Evolutionary conservation across 2,329 filamentous ascomycete species (phyloP).

Genomic region (Neofusicoccum ribis): DNA sequence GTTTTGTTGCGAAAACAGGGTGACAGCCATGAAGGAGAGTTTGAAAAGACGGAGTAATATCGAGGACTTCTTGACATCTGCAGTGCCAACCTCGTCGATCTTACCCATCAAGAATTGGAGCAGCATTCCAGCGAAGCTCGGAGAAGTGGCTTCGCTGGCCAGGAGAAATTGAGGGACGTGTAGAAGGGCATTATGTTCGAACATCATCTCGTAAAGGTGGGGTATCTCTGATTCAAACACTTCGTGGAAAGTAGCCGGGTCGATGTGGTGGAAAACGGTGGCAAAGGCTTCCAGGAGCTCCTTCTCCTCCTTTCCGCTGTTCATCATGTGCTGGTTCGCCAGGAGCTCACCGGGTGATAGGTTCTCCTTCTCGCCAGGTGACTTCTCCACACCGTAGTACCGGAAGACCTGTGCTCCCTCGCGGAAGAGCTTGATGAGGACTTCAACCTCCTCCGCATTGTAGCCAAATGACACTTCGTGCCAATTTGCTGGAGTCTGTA

Average conservation of each 20-base stretch:
- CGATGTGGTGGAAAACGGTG: conserved; percentile 97
- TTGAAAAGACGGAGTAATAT: conserved; percentile 95
- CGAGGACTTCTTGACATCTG: conserved; percentile 87
- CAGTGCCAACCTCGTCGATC: conserved; percentile 90
- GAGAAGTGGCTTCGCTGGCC: conserved; percentile 96
- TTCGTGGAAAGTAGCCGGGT: conserved; percentile 97
- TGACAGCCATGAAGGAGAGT: conserved; percentile 98
- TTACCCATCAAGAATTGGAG: conserved; percentile 96
- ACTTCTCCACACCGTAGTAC: conserved; percentile 91
- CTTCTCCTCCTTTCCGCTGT: conserved; percentile 90
- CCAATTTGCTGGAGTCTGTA: conserved; percentile 80
- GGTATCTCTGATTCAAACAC: conserved; percentile 98
- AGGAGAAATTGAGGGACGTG: conserved; percentile 98
- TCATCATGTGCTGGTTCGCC: conserved; percentile 88
- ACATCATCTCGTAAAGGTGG: conserved; percentile 95
- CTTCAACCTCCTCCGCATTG: conserved; percentile 92
- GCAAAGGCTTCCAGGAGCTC: conserved; percentile 96
- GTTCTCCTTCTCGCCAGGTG: conserved; percentile 69
- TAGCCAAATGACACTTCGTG: conserved; percentile 94
- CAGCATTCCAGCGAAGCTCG: conserved; percentile 97
- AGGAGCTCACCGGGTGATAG: conserved; percentile 87
- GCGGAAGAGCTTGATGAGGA: conserved; percentile 95
- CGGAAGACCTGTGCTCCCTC: conserved; percentile 95
- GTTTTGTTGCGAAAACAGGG: conserved; percentile 89
- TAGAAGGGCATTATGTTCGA: conserved; percentile 89